Conservation (phyloP, 1,139 yeast species). For the Chernovozyma sophiae-reginae region DNA sequence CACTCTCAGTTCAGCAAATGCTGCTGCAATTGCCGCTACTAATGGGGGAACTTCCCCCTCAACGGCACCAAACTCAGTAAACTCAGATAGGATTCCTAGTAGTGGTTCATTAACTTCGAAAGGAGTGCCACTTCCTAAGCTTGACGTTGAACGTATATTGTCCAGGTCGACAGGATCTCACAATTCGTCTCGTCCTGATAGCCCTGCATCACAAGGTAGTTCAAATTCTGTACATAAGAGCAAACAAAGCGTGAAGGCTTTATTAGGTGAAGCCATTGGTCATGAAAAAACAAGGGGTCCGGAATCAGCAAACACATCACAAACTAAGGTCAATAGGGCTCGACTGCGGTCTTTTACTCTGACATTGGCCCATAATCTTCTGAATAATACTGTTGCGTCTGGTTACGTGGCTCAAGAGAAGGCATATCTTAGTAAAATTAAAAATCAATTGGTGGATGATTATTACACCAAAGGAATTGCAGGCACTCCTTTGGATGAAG, state of each 20-base stretch:
- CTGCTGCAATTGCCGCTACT: conserved; percentile 6
- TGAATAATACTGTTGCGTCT: conserved; percentile 9
- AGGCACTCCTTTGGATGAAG: conserved; percentile 25
- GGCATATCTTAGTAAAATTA: conserved; percentile 61
- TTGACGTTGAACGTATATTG: neutral
- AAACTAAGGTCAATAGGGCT: neutral
- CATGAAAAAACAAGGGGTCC: neutral
- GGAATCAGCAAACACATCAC: neutral
- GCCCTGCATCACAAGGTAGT: neutral
- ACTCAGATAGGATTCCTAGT: neutral
- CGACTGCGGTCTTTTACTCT: neutral
- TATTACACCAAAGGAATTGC: conserved; percentile 62
- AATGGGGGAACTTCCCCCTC: neutral
- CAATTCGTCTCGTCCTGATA: too few relatives aligned
- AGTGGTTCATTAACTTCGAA: neutral
- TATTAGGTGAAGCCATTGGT: neutral
- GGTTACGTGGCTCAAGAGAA: conserved; percentile 64
- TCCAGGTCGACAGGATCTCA: neutral
- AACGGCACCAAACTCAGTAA: neutral
- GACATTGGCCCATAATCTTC: conserved; percentile 1
- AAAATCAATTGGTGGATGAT: conserved; percentile 63
- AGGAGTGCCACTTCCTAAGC: neutral
- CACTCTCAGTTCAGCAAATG: conserved; percentile 7
- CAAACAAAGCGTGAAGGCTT: neutral
- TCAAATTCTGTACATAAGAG: neutral